Conservation (phyloP, 345 rosid genomes). For the Toxicodendron radicans region DNA sequence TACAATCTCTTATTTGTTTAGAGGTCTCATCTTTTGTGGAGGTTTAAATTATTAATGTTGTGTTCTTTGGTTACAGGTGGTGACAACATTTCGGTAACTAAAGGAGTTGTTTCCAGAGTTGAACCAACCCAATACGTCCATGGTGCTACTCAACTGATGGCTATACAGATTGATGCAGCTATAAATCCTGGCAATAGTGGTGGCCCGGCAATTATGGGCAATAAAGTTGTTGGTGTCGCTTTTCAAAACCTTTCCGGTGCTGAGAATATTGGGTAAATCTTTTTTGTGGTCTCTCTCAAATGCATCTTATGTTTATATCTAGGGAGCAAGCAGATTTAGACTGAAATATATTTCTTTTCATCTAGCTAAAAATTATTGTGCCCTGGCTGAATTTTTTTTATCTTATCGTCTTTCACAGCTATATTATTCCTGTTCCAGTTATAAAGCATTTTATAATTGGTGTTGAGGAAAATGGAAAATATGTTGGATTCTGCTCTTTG, state of each 20-base stretch:
- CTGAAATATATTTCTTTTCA: conserved; percentile 10
- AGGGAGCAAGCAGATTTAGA: not conserved
- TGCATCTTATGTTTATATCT: too few species aligned
- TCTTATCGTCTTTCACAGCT: conserved; percentile 45
- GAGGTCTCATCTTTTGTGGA: not conserved
- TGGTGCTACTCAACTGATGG: conserved; percentile 84
- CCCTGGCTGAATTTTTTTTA: not conserved
- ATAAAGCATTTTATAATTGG: conserved; percentile 77
- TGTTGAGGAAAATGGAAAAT: conserved; percentile 67
- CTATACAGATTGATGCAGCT: conserved; percentile 94
- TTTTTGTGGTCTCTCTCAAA: too few species aligned
- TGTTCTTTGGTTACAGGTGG: conserved; percentile 53
- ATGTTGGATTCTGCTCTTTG: conserved; percentile 77
- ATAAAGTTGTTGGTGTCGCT: conserved; percentile 86
- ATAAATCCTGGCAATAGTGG: conserved; percentile 94
- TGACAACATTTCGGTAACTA: conserved; percentile 92
- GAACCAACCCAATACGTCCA: conserved; percentile 89
- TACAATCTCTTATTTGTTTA: not conserved
- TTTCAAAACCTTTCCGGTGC: conserved; percentile 92
- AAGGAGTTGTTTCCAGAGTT: conserved; percentile 93
- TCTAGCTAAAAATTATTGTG: not conserved
- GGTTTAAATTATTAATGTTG: too few species aligned
- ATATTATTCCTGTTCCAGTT: conserved; percentile 84
- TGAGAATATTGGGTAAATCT: conserved; percentile 88
- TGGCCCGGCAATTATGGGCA: conserved; percentile 89